These are phyloP conservation scores for Metroxylon sagu DNA, from an alignment of 176 grass and related monocot genomes.

Conservation along the genomic window DNA sequence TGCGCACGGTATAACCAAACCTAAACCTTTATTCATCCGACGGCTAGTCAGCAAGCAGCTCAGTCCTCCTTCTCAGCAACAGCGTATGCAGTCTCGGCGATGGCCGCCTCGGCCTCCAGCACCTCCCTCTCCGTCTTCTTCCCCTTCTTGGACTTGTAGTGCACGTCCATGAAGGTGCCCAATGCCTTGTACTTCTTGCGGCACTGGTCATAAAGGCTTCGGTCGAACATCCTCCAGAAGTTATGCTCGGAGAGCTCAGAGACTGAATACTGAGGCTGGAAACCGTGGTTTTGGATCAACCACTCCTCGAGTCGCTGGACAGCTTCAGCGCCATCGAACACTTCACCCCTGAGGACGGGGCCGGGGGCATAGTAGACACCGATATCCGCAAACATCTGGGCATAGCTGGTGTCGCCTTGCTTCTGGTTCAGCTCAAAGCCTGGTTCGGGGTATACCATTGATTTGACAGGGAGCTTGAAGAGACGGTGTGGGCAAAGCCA, in stretches of 20 bases:
- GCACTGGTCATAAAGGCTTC: constrained; percentile 72
- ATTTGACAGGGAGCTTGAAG: constrained; percentile 88
- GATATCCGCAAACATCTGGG: constrained; percentile 84
- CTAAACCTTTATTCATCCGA: too few species aligned
- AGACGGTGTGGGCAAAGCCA: constrained; percentile 90
- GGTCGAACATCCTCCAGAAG: constrained; percentile 98
- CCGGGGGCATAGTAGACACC: constrained; percentile 74
- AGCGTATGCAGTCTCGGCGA: constrained; percentile 62
- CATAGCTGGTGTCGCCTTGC: constrained; percentile 80
- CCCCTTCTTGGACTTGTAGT: constrained; percentile 98
- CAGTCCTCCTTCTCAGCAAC: background rate
- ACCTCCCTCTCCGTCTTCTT: constrained; percentile 98
- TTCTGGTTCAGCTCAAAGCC: constrained; percentile 78
- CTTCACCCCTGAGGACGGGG: constrained; percentile 53
- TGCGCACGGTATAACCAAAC: too few species aligned
- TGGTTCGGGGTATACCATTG: constrained; percentile 76
- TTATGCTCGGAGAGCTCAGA: constrained; percentile 87
- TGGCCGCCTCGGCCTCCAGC: constrained; percentile 83
- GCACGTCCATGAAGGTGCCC: constrained; percentile 91
- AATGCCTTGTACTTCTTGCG: constrained; percentile 58
- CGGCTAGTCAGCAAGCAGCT: too few species aligned
- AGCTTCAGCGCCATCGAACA: constrained; percentile 51
- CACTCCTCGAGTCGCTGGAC: constrained; percentile 71
- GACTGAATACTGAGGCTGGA: constrained; percentile 92
- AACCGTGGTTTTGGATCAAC: constrained; percentile 87